Base-by-base conservation (phyloP, 1,284 basidiomycete genomes). In the Ganoderma resinaceum region DNA sequence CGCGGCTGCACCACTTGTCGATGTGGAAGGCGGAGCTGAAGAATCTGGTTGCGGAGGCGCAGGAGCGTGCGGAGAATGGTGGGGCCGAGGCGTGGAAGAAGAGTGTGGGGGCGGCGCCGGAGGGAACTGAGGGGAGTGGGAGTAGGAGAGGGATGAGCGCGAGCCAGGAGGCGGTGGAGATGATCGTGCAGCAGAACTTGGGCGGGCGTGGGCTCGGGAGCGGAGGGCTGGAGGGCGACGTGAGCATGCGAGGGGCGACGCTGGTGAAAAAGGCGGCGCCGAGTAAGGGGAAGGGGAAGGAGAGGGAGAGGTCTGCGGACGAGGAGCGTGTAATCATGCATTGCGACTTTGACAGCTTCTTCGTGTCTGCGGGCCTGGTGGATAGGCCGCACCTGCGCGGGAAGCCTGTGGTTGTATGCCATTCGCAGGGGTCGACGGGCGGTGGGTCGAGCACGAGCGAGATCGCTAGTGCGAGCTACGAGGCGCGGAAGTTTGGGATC, bases 311-410 rank as follows among this genome's bases (percentile, higher is more conserved):
- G 61, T 80, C 80, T 11, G 59, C 71, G 1, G 77, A 79, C 31
- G 79, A 84, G 40, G 87, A 91, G 59, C 85, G 88, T 16, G 88
- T 95, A 20, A 93, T 97, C 74, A 93, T 98, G 88, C 96, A 98
- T 76, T 95, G 95, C 76, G 96, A 98, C 79, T 99, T 99, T 76
- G 97, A 99, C 78, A 95, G 93, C 76, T 99, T 99, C 85, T 99
- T 99, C 77, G 96, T 98, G 14, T 91, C 94, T 0, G 96, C 92
- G n/a, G 95, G 95, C 0, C 80, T 97, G 59, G 84, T 94, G 3
- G 88, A 86, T 64, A 84, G 94, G 0, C 94, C 95, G 0, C 86
- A 97, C 68, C 79, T 97, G 52, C 89, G 87, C 63, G 95, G 95
- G 0, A 94, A 94, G 77, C 95, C 97, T 0, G 91, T 93, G 2